Base-by-base conservation (phyloP, 306 rosid genomes). In the Dalbergia cochinchinensis region DNA sequence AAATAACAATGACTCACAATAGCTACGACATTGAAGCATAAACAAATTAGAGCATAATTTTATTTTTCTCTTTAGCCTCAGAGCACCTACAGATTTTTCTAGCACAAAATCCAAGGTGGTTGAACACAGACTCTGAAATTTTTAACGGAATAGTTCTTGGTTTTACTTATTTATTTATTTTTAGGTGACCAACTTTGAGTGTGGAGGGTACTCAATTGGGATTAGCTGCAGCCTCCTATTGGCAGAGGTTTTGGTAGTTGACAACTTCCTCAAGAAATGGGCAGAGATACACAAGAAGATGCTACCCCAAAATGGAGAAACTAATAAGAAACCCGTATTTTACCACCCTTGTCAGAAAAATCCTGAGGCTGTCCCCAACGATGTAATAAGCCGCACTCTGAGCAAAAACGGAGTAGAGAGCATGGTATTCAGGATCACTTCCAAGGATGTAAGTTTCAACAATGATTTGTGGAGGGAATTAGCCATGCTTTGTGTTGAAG, bases 191-290 rank as follows among this genome's bases (percentile, higher is more conserved):
- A 86, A 69, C 11, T 89, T 91, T 19, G 73, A 58, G 4, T 83
- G 97, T 69, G 92, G 94, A 77, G 97, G 97, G 42, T 83, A 86
- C 62, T 51, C 89, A 0, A 57, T 91, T 19, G 97, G 97, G 34
- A 91, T 91, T 11, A 88, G 92, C 37, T 91, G 92, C 73, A 91
- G 92, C 75, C 76, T 91, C 45, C 77, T 91, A 5, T 53, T 91
- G 63, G 88, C 85, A 44, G 96, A 91, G 31, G 50, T 71, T 66
- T 72, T 88, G 12, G 18, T 88, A 31, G 63, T 66, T n/a, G 88
- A 84, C 6, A 79, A 82, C 10, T 86, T 89, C 72, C 87, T 91
- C 9, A 76, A 78, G 42, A 83, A 72, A 85, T 91, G 96, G 96
- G 78, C 85, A 50, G 39, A 85, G 7, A 89, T 85, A 58, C 91